phyloP scores from a whole-genome alignment of 352 stramenopile species.

The Phytophthora fragariaefolia region DNA sequence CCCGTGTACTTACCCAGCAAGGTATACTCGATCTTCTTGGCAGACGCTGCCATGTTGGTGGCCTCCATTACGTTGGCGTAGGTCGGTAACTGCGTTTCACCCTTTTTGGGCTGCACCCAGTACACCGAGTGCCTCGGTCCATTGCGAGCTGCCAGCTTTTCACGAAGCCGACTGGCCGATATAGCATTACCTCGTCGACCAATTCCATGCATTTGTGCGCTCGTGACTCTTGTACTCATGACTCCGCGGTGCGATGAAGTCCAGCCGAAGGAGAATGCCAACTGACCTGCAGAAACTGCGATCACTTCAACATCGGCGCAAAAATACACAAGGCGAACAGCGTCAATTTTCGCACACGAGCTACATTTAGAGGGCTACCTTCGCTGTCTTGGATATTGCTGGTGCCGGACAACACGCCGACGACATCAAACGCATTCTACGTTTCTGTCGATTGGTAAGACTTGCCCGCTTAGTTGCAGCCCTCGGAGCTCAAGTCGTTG shows the following conservation, averaged over 20 bases:
- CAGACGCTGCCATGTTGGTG: conserved; percentile 43
- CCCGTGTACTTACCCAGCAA: conserved; percentile 91
- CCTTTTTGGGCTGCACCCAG: conserved; percentile 69
- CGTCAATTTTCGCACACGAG: conserved; percentile 28
- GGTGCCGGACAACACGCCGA: conserved; percentile 11
- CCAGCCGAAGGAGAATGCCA: conserved; percentile 2
- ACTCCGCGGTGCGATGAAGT: not conserved
- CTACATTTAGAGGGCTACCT: conserved; percentile 30
- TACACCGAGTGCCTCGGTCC: conserved; percentile 81
- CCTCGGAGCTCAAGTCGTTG: conserved; percentile 7
- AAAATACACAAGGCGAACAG: conserved; percentile 30
- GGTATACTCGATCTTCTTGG: conserved; percentile 63
- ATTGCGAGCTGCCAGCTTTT: conserved; percentile 68
- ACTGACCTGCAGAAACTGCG: conserved; percentile 17
- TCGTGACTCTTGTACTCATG: conserved; percentile 30
- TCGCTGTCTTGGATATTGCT: conserved; percentile 12
- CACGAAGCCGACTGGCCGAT: conserved; percentile 53
- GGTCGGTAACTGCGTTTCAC: conserved; percentile 35
- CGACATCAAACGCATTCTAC: conserved; percentile 13
- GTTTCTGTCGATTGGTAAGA: conserved; percentile 13
- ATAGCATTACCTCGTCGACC: conserved; percentile 28
- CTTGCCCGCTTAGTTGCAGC: conserved; percentile 10
- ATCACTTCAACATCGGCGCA: conserved; percentile 23
- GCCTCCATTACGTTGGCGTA: conserved; percentile 47
- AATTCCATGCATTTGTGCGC: conserved; percentile 4